Base-by-base conservation (phyloP, 805 yeast genomes). In the Candida methanosorbosa region DNA sequence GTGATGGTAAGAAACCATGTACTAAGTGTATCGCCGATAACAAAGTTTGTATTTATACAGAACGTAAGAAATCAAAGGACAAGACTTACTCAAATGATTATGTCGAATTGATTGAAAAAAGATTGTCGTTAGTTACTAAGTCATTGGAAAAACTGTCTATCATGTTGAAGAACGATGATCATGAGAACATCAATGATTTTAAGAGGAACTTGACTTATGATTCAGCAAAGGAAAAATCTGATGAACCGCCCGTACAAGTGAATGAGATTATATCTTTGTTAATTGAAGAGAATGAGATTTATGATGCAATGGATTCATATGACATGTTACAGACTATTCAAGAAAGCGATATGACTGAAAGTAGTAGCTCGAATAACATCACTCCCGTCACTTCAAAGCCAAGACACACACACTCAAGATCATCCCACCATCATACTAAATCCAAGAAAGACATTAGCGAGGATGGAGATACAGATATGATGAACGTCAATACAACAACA, bases 1-100 rank as follows among this genome's bases (percentile, higher is more conserved):
- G 82, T 50, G 75, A 74, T 38, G 82, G 82, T 16, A 64, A 66
- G 33, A 71, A 71, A 41, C 81, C 82, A 1, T 75, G 82, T 44
- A 65, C 67, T 25, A 63, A 72, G 36, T 75, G 82, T 47, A 49
- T 62, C 8, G 56, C 62, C 8, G 79, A 74, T 42, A 75, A 75
- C 52, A 73, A 72, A 48, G 63, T 75, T 22, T 75, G 82, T 50
- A 68, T 73, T 2, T 75, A 72, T 47, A 68, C 76, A 2, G 78
- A 75, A 40, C 64, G 75, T 47, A 69, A 66, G 49, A 69, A 67
- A 42, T 58, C 61, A 32, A 69, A 63, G 37, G 81, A 77, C 31
- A 75, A 75, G 49, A 57, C 60, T 19, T 75, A 74, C 41, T 77
- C 82, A 2, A 52, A 57, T 28, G 81, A 79, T 5, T 77, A 78